Base-by-base conservation (phyloP, 495 filamentous ascomycete genomes). In the Podospora didyma region DNA sequence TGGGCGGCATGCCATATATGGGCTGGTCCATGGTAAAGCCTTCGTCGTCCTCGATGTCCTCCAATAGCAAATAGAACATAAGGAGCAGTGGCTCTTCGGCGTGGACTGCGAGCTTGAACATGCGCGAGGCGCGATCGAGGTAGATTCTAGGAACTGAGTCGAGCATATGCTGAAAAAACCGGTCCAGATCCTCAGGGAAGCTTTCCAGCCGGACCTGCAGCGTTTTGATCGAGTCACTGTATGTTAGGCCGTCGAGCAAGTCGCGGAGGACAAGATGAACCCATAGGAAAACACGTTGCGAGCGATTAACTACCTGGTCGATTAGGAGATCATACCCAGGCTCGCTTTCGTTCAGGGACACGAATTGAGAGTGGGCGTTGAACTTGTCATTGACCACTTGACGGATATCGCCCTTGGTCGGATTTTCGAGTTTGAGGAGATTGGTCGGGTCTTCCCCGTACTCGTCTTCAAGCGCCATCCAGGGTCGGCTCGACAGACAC, bases 381-480 rank as follows among this genome's bases (percentile, higher is more conserved):
- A 11, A 41, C n/a, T n/a, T n/a, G n/a, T n/a, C n/a, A n/a, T n/a
- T n/a, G n/a, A n/a, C n/a, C n/a, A n/a, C n/a, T n/a, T n/a, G n/a
- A n/a, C n/a, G n/a, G n/a, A n/a, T n/a, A n/a, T n/a, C n/a, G n/a
- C n/a, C n/a, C n/a, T n/a, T n/a, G n/a, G n/a, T n/a, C n/a, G n/a
- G n/a, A 17, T 41, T 7, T 14, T 16, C 11, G 37, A 3, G 5
- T 11, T 73, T 73, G 35, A 77, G 70, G 9, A 59, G 34, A 17
- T 49, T 22, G 0, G 66, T 75, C 2, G 67, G 46, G 22, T 65
- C 51, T 60, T 45, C 47, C 47, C 7, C 45, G 51, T 1, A 16
- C 20, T 26, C 16, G 7, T 7, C 6, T 1, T 1, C 1, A n/a
- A 53, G 45, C 19, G 17, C 51, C 2, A 17, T 1, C 51, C 51